phyloP scores from a whole-genome alignment of 2,329 filamentous ascomycete species.

The Fusarium goolgardi region DNA sequence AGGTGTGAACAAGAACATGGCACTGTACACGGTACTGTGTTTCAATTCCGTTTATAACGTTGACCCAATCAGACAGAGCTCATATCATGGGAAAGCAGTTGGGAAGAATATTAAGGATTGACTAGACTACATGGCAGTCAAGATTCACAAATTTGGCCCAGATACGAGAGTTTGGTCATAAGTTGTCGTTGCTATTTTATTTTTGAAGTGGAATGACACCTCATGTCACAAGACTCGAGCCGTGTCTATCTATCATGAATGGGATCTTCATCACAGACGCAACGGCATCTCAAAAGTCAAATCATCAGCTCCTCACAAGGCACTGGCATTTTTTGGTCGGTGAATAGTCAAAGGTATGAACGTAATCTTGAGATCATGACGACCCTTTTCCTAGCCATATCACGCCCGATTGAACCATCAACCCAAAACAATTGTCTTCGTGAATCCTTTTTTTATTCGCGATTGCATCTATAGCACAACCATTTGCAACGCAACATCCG shows the following conservation, averaged over 20 bases:
- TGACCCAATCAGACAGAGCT: not conserved
- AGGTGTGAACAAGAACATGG: slow-evolving; percentile 25
- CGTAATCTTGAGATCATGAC: slow-evolving; percentile 49
- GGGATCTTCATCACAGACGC: slow-evolving; percentile 12
- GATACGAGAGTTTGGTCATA: not conserved
- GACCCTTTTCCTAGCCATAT: slow-evolving; percentile 47
- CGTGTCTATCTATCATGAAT: slow-evolving; percentile 6
- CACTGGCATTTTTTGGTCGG: slow-evolving; percentile 42
- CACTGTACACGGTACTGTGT: slow-evolving; percentile 43
- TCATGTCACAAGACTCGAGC: slow-evolving; percentile 1
- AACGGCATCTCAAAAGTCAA: slow-evolving; percentile 6
- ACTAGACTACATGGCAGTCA: not conserved
- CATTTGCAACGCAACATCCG: slow-evolving; percentile 57
- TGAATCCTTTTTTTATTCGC: slow-evolving; percentile 58
- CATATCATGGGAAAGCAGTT: not conserved
- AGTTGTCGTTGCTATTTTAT: slow-evolving; percentile 14
- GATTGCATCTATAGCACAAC: slow-evolving; percentile 61
- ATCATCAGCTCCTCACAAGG: slow-evolving; percentile 36
- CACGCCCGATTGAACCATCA: slow-evolving; percentile 48
- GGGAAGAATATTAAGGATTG: not conserved
- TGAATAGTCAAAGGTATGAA: slow-evolving; percentile 48
- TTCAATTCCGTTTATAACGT: not conserved
- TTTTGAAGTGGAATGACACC: slow-evolving; percentile 3
- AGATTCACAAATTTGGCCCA: not conserved
- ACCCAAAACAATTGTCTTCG: slow-evolving; percentile 53